Base-by-base conservation (phyloP, 139 green algal species). In the Closterium sp. region DNA sequence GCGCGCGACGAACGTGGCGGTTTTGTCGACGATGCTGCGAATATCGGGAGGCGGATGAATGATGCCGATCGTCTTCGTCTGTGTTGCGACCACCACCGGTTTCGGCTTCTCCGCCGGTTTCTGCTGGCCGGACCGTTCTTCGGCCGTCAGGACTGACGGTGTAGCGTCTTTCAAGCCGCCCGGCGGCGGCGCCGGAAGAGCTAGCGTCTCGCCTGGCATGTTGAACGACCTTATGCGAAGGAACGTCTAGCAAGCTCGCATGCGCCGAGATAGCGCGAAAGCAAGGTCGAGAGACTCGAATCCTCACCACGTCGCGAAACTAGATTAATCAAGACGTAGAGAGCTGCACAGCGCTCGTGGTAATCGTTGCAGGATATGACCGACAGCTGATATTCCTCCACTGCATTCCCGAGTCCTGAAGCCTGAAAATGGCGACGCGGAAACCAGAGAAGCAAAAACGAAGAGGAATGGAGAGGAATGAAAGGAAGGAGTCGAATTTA, bases 11-110 rank as follows among this genome's bases (percentile, higher is more conserved):
- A 99, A 99, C 73, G 97, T 94, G 10, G 98, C 98, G 13, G 98
- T 99, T 92, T 99, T 99, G 93, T 99, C 98, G n/a, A 98, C 96
- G 92, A 99, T 99, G 19, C 96, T 97, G 13, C 97, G 91, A 50
- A 99, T 99, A 89, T 99, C 98, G 13, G 97, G 97, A 1, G 98
- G 98, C 31, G 98, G 98, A 31, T 97, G 87, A 50, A 99, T 99
- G 31, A 99, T 91, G 11, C 98, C 98, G 27, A 99, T 97, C 0
- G 96, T 96, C 29, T 97, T 95, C 2, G 98, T 99, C 45, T 99
- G 98, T 0, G 97, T 99, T 9, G 98, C 85, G 86, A 95, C 91
- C 73, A 89, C 70, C 27, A 70, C 31, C 86, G 62, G 31, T 86
- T 95, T 88, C 22, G 85, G 13, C 50, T 91, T 91, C 22, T 87